A percentile compares a stretch with the other conserved stretches of the same genome.
Evolutionary conservation across 106 monocot species (phyloP).

Genomic region (Chionographis japonica): DNA sequence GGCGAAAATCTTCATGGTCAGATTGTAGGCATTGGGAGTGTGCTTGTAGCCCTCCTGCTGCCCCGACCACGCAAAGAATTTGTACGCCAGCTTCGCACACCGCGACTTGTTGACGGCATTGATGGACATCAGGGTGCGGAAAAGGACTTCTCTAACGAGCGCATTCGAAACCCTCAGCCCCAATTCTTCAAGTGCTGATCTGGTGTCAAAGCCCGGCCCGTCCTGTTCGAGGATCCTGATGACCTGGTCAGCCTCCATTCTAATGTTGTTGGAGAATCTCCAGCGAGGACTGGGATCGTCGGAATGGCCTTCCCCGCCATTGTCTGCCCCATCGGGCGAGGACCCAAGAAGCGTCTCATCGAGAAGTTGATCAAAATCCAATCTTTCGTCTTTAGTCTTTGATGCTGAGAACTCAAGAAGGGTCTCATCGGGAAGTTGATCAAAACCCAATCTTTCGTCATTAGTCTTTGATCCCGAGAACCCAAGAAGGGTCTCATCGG

Average conservation of each 20-base stretch:
- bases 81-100: slow-evolving; percentile 58
- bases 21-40: slow-evolving; percentile 61
- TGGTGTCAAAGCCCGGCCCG: slow-evolving; percentile 59
- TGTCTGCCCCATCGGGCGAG: slow-evolving; percentile 9
- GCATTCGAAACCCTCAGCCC: slow-evolving; percentile 27
- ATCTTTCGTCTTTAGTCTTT: slow-evolving; percentile 8
- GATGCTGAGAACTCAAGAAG: slow-evolving; percentile 14
- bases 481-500: not conserved
- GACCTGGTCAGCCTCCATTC: slow-evolving; percentile 36
- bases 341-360: slow-evolving; percentile 20
- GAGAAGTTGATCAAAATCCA: slow-evolving; percentile 15
- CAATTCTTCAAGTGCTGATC: slow-evolving; percentile 52
- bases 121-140: slow-evolving; percentile 40
- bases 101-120: slow-evolving; percentile 42
- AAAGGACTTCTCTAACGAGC: slow-evolving; percentile 68
- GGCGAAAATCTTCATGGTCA: slow-evolving; percentile 68
- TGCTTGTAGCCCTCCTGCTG: slow-evolving; percentile 49
- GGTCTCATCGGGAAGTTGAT: slow-evolving; percentile 10
- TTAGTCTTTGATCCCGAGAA: not conserved
- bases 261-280: slow-evolving; percentile 17
- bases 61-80: slow-evolving; percentile 78
- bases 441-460: slow-evolving; percentile 23
- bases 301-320: not conserved
- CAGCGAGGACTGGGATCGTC: slow-evolving; percentile 13
- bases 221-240: slow-evolving; percentile 60